Conservation (phyloP, 2,329 filamentous ascomycete genomes). For the Trichoderma sp. region DNA sequence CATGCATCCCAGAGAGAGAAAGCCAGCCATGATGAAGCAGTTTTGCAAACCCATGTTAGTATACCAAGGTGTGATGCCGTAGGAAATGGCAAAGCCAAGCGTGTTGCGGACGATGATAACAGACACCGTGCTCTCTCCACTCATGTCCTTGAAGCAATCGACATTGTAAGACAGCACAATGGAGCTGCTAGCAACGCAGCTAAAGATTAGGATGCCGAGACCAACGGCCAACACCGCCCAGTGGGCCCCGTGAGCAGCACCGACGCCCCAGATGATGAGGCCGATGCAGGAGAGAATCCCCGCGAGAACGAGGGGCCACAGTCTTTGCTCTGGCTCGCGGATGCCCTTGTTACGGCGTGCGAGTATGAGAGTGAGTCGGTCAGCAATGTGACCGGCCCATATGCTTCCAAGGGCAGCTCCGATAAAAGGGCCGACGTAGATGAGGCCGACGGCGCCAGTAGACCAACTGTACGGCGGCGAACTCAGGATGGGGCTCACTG, state of each 20-base stretch:
- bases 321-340: slow-evolving; percentile 35
- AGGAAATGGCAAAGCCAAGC: not conserved
- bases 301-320: slow-evolving; percentile 34
- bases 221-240: slow-evolving; percentile 36
- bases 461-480: not conserved
- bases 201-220: slow-evolving; percentile 25
- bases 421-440: slow-evolving; percentile 27
- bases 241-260: slow-evolving; percentile 33
- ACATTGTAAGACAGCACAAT: not conserved
- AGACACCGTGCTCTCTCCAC: not conserved
- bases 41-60: not conserved
- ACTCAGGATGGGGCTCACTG: not conserved
- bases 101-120: not conserved
- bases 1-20: not conserved
- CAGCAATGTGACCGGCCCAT: slow-evolving; percentile 29
- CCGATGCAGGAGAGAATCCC: slow-evolving; percentile 40
- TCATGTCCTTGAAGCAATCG: not conserved
- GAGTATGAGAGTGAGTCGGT: slow-evolving; percentile 31
- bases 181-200: not conserved
- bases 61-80: not conserved
- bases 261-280: slow-evolving; percentile 49
- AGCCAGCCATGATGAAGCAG: not conserved
- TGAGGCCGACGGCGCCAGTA: not conserved
- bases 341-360: slow-evolving; percentile 36
- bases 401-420: slow-evolving; percentile 19